Conservation (phyloP, 345 rosid genomes). For the Arabis alpina region DNA sequence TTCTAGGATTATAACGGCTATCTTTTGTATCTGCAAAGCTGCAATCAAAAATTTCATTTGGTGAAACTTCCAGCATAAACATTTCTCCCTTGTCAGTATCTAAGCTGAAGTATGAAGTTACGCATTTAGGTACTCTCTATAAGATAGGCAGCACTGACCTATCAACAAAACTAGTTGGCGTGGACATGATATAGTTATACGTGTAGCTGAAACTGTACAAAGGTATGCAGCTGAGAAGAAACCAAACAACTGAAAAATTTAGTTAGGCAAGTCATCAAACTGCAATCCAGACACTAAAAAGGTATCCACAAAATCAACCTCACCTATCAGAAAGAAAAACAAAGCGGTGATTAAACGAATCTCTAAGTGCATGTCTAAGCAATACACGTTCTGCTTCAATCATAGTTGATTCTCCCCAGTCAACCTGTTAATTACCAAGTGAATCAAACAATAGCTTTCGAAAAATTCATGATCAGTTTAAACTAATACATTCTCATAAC, state of each 20-base stretch:
- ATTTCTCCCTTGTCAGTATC: conserved; percentile 1
- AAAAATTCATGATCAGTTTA: not conserved
- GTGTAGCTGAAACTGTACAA: conserved; percentile 93
- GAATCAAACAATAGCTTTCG: not conserved
- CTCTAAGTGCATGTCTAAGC: conserved; percentile 85
- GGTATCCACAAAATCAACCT: conserved; percentile 24
- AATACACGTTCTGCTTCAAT: conserved; percentile 92
- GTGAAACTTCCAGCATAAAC: conserved; percentile 17
- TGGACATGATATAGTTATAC: conserved; percentile 86
- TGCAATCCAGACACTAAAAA: conserved; percentile 9
- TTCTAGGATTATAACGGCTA: conserved; percentile 96
- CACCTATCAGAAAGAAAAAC: conserved; percentile 97
- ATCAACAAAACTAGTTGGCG: conserved; percentile 90
- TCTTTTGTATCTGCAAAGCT: conserved; percentile 98
- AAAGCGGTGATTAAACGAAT: conserved; percentile 77
- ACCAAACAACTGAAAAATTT: conserved; percentile 44
- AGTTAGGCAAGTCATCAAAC: conserved; percentile 43
- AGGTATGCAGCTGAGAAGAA: conserved; percentile 92
- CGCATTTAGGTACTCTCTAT: not conserved
- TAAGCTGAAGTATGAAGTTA: conserved; percentile 5
- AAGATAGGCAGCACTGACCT: conserved; percentile 60
- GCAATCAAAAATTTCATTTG: conserved; percentile 26
- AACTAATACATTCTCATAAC: conserved; percentile 7
- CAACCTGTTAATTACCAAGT: conserved; percentile 63
- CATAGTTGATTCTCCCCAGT: conserved; percentile 98